Evolutionary conservation across 495 filamentous ascomycete species (phyloP).

Genomic region (Neurospora sp.): DNA sequence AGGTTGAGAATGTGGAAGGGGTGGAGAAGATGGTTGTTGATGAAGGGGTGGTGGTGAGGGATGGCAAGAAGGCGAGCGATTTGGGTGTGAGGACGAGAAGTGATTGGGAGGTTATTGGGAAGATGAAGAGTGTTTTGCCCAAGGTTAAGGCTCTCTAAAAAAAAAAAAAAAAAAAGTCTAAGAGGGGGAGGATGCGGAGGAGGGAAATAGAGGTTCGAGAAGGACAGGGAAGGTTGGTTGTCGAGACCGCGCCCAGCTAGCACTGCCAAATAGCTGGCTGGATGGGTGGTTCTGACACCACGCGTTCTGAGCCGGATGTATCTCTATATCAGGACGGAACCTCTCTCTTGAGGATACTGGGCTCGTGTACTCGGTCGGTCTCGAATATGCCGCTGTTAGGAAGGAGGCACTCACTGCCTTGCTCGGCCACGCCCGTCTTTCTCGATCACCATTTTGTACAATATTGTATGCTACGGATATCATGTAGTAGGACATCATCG

Average conservation of each 20-base stretch:
- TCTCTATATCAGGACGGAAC: neutral
- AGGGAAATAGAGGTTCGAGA: neutral
- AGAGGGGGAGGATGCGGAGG: neutral
- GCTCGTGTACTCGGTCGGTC: neutral
- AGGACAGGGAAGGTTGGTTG: neutral
- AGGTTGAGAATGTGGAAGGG: neutral
- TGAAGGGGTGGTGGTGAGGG: constrained; percentile 7
- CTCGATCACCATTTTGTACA: constrained; percentile 1
- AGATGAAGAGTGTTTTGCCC: neutral
- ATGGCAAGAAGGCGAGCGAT: neutral
- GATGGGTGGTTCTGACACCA: neutral
- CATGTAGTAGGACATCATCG: neutral
- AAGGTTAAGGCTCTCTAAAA: neutral
- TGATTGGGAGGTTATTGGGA: neutral
- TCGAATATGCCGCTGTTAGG: neutral
- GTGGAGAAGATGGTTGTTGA: neutral
- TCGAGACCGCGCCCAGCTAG: neutral
- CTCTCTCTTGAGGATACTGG: neutral
- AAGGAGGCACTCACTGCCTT: neutral
- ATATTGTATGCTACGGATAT: constrained; percentile 1
- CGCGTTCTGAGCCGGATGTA: neutral
- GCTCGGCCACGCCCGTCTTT: neutral
- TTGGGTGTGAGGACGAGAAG: neutral
- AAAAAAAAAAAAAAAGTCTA: too few species aligned
- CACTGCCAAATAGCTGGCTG: neutral